Conservation (phyloP, 106 monocot species). For the Amphibolis antarctica region DNA sequence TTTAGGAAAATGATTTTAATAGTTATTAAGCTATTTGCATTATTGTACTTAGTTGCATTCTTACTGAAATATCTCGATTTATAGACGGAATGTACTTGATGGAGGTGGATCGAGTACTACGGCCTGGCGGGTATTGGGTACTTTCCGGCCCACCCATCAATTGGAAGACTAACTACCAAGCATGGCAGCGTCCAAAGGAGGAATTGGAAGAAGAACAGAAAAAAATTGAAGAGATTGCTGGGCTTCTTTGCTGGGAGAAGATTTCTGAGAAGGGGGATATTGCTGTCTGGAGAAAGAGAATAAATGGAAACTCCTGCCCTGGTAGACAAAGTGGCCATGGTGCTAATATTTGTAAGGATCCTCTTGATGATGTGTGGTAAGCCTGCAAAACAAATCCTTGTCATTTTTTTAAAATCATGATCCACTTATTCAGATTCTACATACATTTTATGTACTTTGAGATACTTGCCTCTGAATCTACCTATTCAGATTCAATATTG, state of each 20-base stretch:
- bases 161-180: slow-evolving; percentile 15
- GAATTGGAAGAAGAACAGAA: slow-evolving; percentile 15
- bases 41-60: neutral
- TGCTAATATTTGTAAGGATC: slow-evolving; percentile 21
- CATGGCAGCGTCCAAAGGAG: slow-evolving; percentile 23
- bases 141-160: slow-evolving; percentile 26
- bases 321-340: neutral
- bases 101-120: slow-evolving; percentile 24
- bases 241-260: slow-evolving; percentile 24
- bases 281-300: slow-evolving; percentile 22
- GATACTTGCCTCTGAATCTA: neutral
- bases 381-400: neutral
- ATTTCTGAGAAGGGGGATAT: slow-evolving; percentile 20
- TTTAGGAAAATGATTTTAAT: no score
- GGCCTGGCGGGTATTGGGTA: slow-evolving; percentile 23
- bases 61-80: neutral
- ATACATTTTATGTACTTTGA: neutral
- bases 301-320: slow-evolving; percentile 13
- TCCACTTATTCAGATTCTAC: neutral
- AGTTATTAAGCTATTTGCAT: no score
- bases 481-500: neutral
- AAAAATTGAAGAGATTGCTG: slow-evolving; percentile 20
- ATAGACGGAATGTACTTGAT: slow-evolving; percentile 26
- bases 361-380: slow-evolving; percentile 48
- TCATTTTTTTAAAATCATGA: neutral